Evolutionary conservation across 345 rosid species (phyloP).

Genomic region (Viola odorata): DNA sequence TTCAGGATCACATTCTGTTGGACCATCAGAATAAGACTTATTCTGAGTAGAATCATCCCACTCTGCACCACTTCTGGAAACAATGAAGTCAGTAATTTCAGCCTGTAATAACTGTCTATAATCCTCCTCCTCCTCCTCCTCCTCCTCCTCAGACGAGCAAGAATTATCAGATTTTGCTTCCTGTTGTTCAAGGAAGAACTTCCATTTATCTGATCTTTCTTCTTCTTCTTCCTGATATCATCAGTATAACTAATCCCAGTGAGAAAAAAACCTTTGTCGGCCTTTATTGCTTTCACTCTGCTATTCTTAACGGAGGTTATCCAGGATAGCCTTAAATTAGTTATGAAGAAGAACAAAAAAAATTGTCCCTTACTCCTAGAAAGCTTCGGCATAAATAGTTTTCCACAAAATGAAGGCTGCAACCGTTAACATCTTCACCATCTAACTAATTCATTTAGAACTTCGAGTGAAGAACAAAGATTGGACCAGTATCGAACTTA

Average conservation of each 20-base stretch:
- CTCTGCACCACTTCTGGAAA: constrained; percentile 13
- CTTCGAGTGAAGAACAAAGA: no score
- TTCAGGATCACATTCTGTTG: constrained; percentile 19
- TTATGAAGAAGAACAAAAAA: not conserved
- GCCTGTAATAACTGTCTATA: constrained; percentile 16
- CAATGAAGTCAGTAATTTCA: constrained; percentile 13
- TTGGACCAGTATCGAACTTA: no score
- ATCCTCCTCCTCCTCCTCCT: constrained; percentile 25
- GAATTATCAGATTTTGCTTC: constrained; percentile 17
- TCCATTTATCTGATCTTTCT: constrained; percentile 76
- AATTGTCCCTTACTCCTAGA: not conserved
- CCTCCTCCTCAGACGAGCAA: constrained; percentile 25
- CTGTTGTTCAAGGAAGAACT: constrained; percentile 55
- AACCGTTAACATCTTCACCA: not conserved
- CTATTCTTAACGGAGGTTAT: not conserved
- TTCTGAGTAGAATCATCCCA: constrained; percentile 25
- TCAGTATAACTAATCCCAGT: not conserved
- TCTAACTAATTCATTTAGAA: no score
- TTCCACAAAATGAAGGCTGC: no score
- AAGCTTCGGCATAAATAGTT: not conserved
- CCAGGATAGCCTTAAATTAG: not conserved
- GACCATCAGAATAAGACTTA: constrained; percentile 26
- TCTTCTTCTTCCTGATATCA: constrained; percentile 79
- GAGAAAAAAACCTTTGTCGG: no score
- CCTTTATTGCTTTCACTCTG: not conserved